phyloP scores from a whole-genome alignment of 2,329 filamentous ascomycete genomes.

The Colletotrichum magnum region DNA sequence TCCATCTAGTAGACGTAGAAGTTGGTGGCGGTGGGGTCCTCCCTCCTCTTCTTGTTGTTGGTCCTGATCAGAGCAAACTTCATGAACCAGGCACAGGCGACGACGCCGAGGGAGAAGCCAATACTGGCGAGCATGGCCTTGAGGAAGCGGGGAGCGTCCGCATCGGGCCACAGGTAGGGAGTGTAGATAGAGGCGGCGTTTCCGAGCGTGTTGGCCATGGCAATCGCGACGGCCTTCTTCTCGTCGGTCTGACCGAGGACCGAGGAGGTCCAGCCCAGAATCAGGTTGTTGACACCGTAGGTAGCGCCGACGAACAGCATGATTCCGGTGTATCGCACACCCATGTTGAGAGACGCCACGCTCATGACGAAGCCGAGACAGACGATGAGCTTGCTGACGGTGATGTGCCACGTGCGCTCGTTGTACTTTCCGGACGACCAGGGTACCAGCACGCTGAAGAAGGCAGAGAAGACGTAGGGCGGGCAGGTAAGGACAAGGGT shows the following conservation, averaged over 20 bases:
- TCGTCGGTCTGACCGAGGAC: slow-evolving; percentile 61
- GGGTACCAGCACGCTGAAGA: slow-evolving; percentile 53
- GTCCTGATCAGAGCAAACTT: slow-evolving; percentile 50
- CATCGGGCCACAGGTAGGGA: slow-evolving; percentile 41
- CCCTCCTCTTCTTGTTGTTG: slow-evolving; percentile 51
- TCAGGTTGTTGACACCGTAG: slow-evolving; percentile 58
- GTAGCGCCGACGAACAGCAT: slow-evolving; percentile 53
- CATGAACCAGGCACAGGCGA: slow-evolving; percentile 54
- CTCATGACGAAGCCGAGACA: slow-evolving; percentile 47
- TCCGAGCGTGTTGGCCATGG: slow-evolving; percentile 43
- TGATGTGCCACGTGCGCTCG: slow-evolving; percentile 64
- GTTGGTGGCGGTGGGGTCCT: slow-evolving; percentile 44
- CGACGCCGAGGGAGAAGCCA: slow-evolving; percentile 51
- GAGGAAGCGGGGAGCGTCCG: slow-evolving; percentile 38
- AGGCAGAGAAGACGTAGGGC: slow-evolving; percentile 58
- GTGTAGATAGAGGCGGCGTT: slow-evolving; percentile 42
- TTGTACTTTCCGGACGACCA: slow-evolving; percentile 61
- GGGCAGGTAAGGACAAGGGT: slow-evolving; percentile 64
- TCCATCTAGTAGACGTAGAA: slow-evolving; percentile 48
- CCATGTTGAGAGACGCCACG: slow-evolving; percentile 44
- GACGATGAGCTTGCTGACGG: slow-evolving; percentile 57
- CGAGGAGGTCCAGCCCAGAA: slow-evolving; percentile 58
- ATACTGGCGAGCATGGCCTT: slow-evolving; percentile 44
- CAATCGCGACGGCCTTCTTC: slow-evolving; percentile 61
- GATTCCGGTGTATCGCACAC: slow-evolving; percentile 45